Base-by-base conservation (phyloP, 140 eudicot species). In the Stevia rebaudiana region DNA sequence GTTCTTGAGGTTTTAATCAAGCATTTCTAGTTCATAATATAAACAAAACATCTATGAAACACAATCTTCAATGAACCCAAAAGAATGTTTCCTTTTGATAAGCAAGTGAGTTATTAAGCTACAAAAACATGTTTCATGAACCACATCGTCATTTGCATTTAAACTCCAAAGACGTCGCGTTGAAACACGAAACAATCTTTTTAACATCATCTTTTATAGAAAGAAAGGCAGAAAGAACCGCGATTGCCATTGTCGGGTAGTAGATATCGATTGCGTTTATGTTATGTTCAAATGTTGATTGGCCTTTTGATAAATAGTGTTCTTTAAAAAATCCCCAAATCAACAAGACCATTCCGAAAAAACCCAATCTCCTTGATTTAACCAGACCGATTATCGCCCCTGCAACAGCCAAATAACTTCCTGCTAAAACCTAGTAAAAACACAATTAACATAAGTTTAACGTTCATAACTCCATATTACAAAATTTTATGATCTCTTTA, bases 401-500 rank as follows among this genome's bases (percentile, higher is more conserved):
- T 2, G 89, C 86, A n/a, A 90, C 85, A 13, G 87, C 78, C 58
- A 90, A 81, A 68, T 90, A 90, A 75, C 97, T 83, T 61, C 97
- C 97, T 12, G 65, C 89, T 64, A 90, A 70, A 63, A 90, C 84
- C 97, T 86, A 81, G 3, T 63, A 23, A 17, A 37, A 60, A 17
- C 65, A 43, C 60, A 44, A 21, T 18, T 19, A 11, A 42, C 23
- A 31, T 0, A 17, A 72, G 6, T 44, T 44, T 62, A 3, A 31
- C 31, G 31, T 69, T 56, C 10, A 3, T n/a, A n/a, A n/a, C n/a
- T n/a, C n/a, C n/a, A n/a, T 6, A 53, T 16, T 17, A 25, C 17
- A 16, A 25, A 13, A 8, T 31, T 44, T 28, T 56, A 57, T 19
- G 25, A 28, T 28, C 33, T 28, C 3, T 28, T 28, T 28, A 28